Base-by-base conservation (phyloP, 2,329 filamentous ascomycete genomes). In the Arthrobotrys sphaeroides region DNA sequence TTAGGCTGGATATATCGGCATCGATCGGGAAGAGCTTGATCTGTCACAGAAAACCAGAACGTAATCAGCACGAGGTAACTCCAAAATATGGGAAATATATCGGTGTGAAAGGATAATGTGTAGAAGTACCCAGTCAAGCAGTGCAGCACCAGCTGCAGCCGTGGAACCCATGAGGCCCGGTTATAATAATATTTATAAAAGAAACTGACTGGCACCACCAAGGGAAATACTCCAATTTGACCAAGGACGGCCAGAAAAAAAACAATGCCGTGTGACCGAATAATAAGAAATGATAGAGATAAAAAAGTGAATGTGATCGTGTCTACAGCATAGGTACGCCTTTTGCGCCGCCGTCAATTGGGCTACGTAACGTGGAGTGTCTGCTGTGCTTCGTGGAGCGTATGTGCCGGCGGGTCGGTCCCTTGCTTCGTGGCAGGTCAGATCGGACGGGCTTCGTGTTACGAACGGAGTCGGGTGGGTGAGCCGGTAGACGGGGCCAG, bases 101-200 rank as follows among this genome's bases (percentile, higher is more conserved):
- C n/a, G n/a, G n/a, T n/a, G n/a, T n/a, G n/a, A n/a, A n/a, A n/a
- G n/a, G n/a, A n/a, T n/a, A n/a, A n/a, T n/a, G n/a, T n/a, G n/a
- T n/a, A n/a, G n/a, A n/a, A n/a, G n/a, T 77, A 80, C 79, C 79
- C 79, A 80, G 72, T 80, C 79, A 65, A 79, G 78, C 67, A 80
- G 66, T 55, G 79, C 79, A 77, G 75, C 77, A 49, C 76, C 78
- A 59, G 77, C 77, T 55, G 77, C 77, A 55, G 76, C 61, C 59
- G 78, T 77, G 53, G 75, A 77, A 67, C 62, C 66, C 62, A 74
- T 74, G 62, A 65, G 64, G 45, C 55, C 28, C 16, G 47, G 18
- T 38, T 68, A 36, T 31, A 26, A 38, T 24, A 36, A 16, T n/a
- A 40, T 18, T 2, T 36, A 53, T 33, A 45, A 42, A 43, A 53